Evolutionary conservation across 768 basidiomycete genomes (phyloP), one percentile per base, ranked within the genome.

Genomic region (Kwoniella europaea): DNA sequence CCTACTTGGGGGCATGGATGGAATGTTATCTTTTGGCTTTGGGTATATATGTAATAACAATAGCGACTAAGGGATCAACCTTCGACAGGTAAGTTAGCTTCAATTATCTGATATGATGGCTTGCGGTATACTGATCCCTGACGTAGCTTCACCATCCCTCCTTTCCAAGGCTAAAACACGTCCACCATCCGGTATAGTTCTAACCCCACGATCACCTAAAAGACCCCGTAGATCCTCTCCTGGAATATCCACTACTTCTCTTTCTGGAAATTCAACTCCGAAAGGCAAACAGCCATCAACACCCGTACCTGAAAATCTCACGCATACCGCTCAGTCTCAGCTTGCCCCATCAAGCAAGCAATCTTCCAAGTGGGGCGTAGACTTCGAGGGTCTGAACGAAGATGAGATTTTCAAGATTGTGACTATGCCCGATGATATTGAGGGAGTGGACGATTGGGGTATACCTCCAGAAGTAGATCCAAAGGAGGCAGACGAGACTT

Each of bases 401-500:
- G 77, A 79, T 12, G 76, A 81, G 69, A 65, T 79, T 2, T 77
- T 81, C 53, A 54, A 67, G 42, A 52, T 58, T 1, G 70, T 77
- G 10, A 79, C 79, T 9, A 52, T 65, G 16, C 79, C 82, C 15
- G 50, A 35, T 5, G 74, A 71, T 13, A 71, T 75, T 29, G 65
- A 59, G 3, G 79, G 73, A 27, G 58, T 71, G 41, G 63, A 71
- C 1, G 74, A 80, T 61, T 83, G 82, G 82, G 81, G 79, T 5
- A 81, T 83, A 68, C 82, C 82, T n/a, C 67, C 67, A 12, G 73
- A 64, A 18, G 77, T 77, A 22, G 71, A 77, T 62, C 74, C 73
- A 15, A 22, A 54, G 4, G 68, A 61, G 50, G 52, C 50, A 56
- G 72, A 43, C 58, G 68, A 55, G n/a, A 61, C 56, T 2, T 55